phyloP scores from a whole-genome alignment of 2,329 filamentous ascomycete genomes.

The Penicillium sp. region DNA sequence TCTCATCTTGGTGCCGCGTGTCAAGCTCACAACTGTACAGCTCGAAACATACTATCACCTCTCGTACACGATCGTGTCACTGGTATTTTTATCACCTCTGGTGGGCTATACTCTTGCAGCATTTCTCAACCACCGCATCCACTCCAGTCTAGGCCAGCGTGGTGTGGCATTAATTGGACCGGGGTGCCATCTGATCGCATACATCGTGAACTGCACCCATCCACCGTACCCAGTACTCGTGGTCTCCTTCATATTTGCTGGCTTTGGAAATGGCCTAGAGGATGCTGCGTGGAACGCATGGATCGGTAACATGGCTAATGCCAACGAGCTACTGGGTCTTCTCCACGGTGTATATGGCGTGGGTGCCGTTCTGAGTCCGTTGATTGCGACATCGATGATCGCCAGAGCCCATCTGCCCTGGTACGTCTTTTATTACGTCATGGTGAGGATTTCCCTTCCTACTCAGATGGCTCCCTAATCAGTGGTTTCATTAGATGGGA shows the following conservation, averaged over 20 bases:
- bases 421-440: slow-evolving; percentile 75
- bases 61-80: slow-evolving; percentile 49
- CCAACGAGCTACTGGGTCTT: slow-evolving; percentile 72
- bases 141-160: slow-evolving; percentile 58
- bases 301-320: slow-evolving; percentile 69
- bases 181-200: slow-evolving; percentile 41
- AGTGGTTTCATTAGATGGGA: slow-evolving; percentile 15
- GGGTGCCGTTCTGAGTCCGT: slow-evolving; percentile 66
- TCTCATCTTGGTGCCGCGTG: not conserved
- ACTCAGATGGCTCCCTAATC: not conserved
- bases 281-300: slow-evolving; percentile 61
- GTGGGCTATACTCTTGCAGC: slow-evolving; percentile 49
- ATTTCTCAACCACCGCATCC: slow-evolving; percentile 46
- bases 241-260: slow-evolving; percentile 40
- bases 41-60: slow-evolving; percentile 49
- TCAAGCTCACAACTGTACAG: slow-evolving; percentile 25
- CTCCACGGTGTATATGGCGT: slow-evolving; percentile 72
- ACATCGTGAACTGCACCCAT: slow-evolving; percentile 37
- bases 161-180: slow-evolving; percentile 68
- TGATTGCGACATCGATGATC: slow-evolving; percentile 72
- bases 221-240: slow-evolving; percentile 45
- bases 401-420: slow-evolving; percentile 61
- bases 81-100: slow-evolving; percentile 51
- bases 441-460: slow-evolving; percentile 50
- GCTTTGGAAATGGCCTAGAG: slow-evolving; percentile 43